Evolutionary conservation across 1,139 yeast genomes (phyloP).

Genomic region (Lodderomyces elongisporus): DNA sequence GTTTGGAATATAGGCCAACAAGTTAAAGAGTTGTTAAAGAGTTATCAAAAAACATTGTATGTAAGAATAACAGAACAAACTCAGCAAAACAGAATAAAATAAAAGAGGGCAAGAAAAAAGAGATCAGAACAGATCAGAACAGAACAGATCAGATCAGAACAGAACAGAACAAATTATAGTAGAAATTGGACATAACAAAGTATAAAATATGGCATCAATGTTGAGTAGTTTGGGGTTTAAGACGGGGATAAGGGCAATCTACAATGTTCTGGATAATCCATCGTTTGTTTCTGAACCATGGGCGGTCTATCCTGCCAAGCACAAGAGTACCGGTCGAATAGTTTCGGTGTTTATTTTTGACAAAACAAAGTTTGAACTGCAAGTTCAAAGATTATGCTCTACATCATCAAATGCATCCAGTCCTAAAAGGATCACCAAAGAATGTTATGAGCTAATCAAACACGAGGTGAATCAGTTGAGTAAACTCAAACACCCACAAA

Average conservation of each 20-base stretch:
- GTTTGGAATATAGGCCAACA: too few relatives aligned
- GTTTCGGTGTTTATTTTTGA: slow-evolving; percentile 88
- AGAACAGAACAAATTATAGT: too few relatives aligned
- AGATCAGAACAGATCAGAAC: too few relatives aligned
- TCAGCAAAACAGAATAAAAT: too few relatives aligned
- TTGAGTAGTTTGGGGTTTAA: slow-evolving; percentile 35
- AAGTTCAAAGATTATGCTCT: slow-evolving; percentile 49
- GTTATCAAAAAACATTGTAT: too few relatives aligned
- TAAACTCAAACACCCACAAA: slow-evolving; percentile 82
- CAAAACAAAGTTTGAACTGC: slow-evolving; percentile 66
- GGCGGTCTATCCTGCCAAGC: slow-evolving; percentile 80
- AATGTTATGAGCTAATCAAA: slow-evolving; percentile 38
- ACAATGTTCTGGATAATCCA: slow-evolving; percentile 69
- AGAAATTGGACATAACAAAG: not conserved
- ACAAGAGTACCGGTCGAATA: slow-evolving; percentile 48
- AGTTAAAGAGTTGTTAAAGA: too few relatives aligned
- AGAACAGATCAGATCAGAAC: too few relatives aligned
- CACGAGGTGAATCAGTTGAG: slow-evolving; percentile 64
- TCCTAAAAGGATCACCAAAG: slow-evolving; percentile 34
- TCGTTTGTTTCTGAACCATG: slow-evolving; percentile 78
- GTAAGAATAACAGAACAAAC: too few relatives aligned
- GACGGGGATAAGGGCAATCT: slow-evolving; percentile 68
- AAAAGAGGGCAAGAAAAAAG: too few relatives aligned
- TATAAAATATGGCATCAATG: slow-evolving; percentile 5
- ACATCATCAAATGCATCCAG: slow-evolving; percentile 34